phyloP scores from a whole-genome alignment of 2,329 filamentous ascomycete genomes.

The Diplocarpon mali region DNA sequence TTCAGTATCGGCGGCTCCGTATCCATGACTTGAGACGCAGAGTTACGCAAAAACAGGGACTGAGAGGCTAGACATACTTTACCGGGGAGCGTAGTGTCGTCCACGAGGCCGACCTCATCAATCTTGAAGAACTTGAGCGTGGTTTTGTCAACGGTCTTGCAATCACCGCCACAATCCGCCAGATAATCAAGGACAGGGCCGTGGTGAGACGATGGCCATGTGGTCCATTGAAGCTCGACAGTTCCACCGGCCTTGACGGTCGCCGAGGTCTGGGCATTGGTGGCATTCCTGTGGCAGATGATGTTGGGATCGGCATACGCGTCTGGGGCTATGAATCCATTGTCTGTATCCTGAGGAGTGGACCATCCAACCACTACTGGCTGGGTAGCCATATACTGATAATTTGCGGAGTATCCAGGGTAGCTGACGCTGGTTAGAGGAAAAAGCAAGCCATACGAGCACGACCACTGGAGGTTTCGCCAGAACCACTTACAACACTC shows the following conservation, averaged over 20 bases:
- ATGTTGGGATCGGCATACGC: slow-evolving; percentile 34
- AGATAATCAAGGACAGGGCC: slow-evolving; percentile 26
- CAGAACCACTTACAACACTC: slow-evolving; percentile 26
- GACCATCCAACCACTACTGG: slow-evolving; percentile 31
- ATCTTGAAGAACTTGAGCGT: slow-evolving; percentile 35
- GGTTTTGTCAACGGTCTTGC: slow-evolving; percentile 30
- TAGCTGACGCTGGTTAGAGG: slow-evolving; percentile 22
- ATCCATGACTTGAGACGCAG: too few species aligned
- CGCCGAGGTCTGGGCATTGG: slow-evolving; percentile 31
- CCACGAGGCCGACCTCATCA: slow-evolving; percentile 28
- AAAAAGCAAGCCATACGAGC: background rate
- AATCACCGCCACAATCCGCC: slow-evolving; percentile 29
- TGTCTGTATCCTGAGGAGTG: slow-evolving; percentile 31
- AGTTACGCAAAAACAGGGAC: too few species aligned
- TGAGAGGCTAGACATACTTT: slow-evolving; percentile 6
- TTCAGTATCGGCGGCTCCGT: too few species aligned
- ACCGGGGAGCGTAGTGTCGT: slow-evolving; percentile 26
- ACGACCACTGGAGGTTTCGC: background rate
- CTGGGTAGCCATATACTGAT: slow-evolving; percentile 19
- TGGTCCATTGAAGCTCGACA: slow-evolving; percentile 37
- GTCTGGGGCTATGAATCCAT: slow-evolving; percentile 38
- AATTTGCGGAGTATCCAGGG: slow-evolving; percentile 17
- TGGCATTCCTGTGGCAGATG: slow-evolving; percentile 36
- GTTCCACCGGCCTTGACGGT: slow-evolving; percentile 34
- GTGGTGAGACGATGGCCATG: slow-evolving; percentile 38